phyloP scores from a whole-genome alignment of 2,329 filamentous ascomycete species.

The Escovopsis weberi region DNA sequence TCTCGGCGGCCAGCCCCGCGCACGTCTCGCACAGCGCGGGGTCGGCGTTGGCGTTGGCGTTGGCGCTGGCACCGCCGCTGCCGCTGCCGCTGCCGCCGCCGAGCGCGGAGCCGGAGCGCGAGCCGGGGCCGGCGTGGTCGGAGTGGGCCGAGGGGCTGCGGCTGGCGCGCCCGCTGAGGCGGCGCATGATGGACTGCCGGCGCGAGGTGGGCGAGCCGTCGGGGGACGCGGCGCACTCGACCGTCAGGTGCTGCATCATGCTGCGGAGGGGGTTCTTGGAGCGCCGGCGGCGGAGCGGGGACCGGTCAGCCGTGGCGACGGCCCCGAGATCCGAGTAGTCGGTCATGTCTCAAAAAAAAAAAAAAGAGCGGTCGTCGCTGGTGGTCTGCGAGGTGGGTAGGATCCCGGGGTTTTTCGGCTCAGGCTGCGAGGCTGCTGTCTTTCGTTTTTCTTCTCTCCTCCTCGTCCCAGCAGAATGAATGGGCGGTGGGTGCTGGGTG shows the following conservation, averaged over 20 bases:
- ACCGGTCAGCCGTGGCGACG: slow-evolving; percentile 10
- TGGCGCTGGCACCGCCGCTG: slow-evolving; percentile 8
- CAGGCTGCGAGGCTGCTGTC: too few species aligned
- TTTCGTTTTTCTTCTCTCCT: too few species aligned
- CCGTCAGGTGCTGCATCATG: slow-evolving; percentile 24
- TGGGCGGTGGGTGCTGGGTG: too few species aligned
- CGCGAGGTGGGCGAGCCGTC: slow-evolving; percentile 13
- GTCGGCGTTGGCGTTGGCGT: slow-evolving; percentile 12
- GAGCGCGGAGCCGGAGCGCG: slow-evolving; percentile 3
- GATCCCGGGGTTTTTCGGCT: too few species aligned
- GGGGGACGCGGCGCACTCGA: slow-evolving; percentile 14
- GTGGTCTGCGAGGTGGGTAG: too few species aligned
- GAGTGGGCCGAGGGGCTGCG: slow-evolving; percentile 22
- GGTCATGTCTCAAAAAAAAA: slow-evolving; percentile 11
- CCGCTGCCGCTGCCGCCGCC: slow-evolving; percentile 11
- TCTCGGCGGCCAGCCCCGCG: slow-evolving; percentile 18
- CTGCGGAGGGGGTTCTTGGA: slow-evolving; percentile 21
- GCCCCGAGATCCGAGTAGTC: slow-evolving; percentile 14
- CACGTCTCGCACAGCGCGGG: slow-evolving; percentile 17
- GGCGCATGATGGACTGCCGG: slow-evolving; percentile 20
- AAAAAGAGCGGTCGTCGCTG: too few species aligned
- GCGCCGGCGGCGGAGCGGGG: slow-evolving; percentile 16
- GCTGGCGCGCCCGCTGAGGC: slow-evolving; percentile 21
- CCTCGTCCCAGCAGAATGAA: too few species aligned
- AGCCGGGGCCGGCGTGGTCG: slow-evolving; percentile 6